Percentiles rank a stretch among this genome's conserved stretches.
Evolutionary conservation across 768 basidiomycete species (phyloP).

Genomic region (Butyriboletus loyo): DNA sequence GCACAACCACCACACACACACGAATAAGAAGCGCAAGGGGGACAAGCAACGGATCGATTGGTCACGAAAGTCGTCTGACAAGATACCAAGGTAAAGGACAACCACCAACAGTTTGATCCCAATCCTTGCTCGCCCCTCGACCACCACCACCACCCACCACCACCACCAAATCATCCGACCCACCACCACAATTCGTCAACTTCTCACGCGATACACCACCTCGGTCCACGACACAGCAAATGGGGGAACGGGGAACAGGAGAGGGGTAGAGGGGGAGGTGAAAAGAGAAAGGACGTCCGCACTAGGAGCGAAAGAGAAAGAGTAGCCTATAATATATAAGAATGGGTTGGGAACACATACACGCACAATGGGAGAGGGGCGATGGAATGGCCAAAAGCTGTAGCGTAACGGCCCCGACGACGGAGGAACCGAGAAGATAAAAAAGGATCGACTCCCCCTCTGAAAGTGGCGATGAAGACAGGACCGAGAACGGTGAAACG

Average conservation of each 20-base stretch:
- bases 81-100: conserved; percentile 3
- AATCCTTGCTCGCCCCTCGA: conserved; percentile 7
- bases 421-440: conserved; percentile 9
- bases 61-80: conserved; percentile 6
- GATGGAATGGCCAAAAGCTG: conserved; percentile 10
- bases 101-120: conserved; percentile 2
- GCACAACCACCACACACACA: neutral
- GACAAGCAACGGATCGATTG: conserved; percentile 8
- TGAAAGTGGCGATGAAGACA: conserved; percentile 4
- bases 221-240: conserved; percentile 18
- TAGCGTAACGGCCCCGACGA: conserved; percentile 12
- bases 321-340: conserved; percentile 33
- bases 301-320: conserved; percentile 17
- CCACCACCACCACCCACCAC: conserved; percentile 3
- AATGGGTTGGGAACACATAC: conserved; percentile 22
- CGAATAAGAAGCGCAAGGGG: neutral
- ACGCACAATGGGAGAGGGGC: conserved; percentile 12
- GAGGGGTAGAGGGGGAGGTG: neutral
- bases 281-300: conserved; percentile 15
- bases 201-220: conserved; percentile 11
- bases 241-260: neutral
- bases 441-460: conserved; percentile 13
- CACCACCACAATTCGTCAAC: conserved; percentile 14
- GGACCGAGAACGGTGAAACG: conserved; percentile 15
- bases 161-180: conserved; percentile 12